Base-by-base conservation (phyloP, 768 basidiomycete genomes). In the Amanita pallidorosea region DNA sequence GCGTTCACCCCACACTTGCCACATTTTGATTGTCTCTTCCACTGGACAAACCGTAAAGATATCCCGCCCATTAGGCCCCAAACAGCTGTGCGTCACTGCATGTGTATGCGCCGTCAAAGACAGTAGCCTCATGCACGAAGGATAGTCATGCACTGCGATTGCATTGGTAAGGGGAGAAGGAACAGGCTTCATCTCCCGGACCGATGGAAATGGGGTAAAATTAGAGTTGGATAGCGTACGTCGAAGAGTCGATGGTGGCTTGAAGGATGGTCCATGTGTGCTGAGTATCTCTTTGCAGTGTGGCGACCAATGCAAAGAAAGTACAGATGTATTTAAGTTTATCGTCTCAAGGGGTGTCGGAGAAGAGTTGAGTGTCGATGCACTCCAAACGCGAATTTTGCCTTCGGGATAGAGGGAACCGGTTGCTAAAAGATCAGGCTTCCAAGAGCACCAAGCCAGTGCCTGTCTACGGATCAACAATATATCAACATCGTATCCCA, bases 231-330 rank as follows among this genome's bases (percentile, higher is more conserved):
- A 81, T 70, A 15, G 75, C 81, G 45, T 78, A 81, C 47, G 83
- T 72, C 61, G 75, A 79, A 12, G 79, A 75, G 47, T 67, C 63
- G 17, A 68, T 60, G 34, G 59, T 9, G 56, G 62, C 12, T 43
- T 49, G 46, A 71, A 73, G 0, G 70, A 68, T 7, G 62, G 81
- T 1, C 92, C 93, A 57, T 95, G 93, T 0, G 89, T 91, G 51
- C 86, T 88, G n/a, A 93, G 63, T 48, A 95, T 71, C 61, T 96
- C 92, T 58, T 92, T 91, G 54, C 80, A 76, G 65, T 92, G 88
- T 13, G 86, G 80, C 5, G 88, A 86, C 79, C 85, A 96, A 49
- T 86, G 80, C 6, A 95, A 70, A 11, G 71, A 72, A n/a, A 67
- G 57, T 1, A 74, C 65, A 0, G 85, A 81, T 3, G 90, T 91